Conservation (phyloP, 345 rosid species). For the Euphorbia peplus region DNA sequence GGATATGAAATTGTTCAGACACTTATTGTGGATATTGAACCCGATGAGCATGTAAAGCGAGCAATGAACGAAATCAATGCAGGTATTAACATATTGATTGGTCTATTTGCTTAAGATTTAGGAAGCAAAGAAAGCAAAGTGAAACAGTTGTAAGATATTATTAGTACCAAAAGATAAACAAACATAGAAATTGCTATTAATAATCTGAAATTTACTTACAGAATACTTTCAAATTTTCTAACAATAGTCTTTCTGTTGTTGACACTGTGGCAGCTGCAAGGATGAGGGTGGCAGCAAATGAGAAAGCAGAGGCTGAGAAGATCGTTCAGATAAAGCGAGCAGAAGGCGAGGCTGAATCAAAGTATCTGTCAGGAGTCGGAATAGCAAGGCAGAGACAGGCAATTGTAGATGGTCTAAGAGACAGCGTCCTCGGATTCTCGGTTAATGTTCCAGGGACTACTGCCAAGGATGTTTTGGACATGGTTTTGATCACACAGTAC, state of each 20-base stretch:
- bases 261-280: slow-evolving; percentile 19
- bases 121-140: too few relatives aligned
- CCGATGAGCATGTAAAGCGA: slow-evolving; percentile 11
- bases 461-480: slow-evolving; percentile 26
- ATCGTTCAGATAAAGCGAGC: slow-evolving; percentile 21
- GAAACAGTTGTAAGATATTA: too few relatives aligned
- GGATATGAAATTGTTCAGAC: slow-evolving; percentile 24
- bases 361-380: slow-evolving; percentile 20
- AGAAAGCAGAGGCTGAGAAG: slow-evolving; percentile 29
- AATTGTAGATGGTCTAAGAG: slow-evolving; percentile 26
- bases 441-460: slow-evolving; percentile 24
- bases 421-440: slow-evolving; percentile 26
- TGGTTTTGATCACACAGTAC: slow-evolving; percentile 27
- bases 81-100: slow-evolving; percentile 3
- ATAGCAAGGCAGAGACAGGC: slow-evolving; percentile 28
- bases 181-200: too few relatives aligned
- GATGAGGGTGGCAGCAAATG: slow-evolving; percentile 20
- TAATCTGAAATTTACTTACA: too few relatives aligned
- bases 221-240: too few relatives aligned
- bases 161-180: too few relatives aligned
- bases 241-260: too few relatives aligned
- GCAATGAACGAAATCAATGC: slow-evolving; percentile 27
- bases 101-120: too few relatives aligned
- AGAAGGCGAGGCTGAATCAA: slow-evolving; percentile 24
- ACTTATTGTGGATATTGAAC: slow-evolving; percentile 21